These are phyloP conservation scores for Pichia kluyveri DNA, from an alignment of 805 yeast species.

Conservation along the genomic window DNA sequence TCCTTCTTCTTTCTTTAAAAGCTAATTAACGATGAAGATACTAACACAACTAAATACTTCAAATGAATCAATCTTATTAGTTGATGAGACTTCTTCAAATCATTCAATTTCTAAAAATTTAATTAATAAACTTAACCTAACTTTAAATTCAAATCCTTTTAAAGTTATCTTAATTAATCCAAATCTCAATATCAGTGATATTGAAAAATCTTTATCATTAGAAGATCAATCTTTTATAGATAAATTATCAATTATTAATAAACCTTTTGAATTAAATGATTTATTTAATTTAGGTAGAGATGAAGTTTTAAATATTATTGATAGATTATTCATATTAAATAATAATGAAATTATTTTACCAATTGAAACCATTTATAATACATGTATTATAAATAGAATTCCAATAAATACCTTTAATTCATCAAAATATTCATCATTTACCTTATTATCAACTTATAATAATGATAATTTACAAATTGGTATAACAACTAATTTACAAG, in stretches of 20 bases:
- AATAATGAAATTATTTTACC: slow-evolving; percentile 11
- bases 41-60: slow-evolving; percentile 5
- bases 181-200: not conserved
- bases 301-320: slow-evolving; percentile 58
- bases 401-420: slow-evolving; percentile 78
- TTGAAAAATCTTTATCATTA: not conserved
- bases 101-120: slow-evolving; percentile 6
- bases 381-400: slow-evolving; percentile 55
- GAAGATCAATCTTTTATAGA: not conserved
- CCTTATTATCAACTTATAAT: slow-evolving; percentile 59
- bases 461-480: slow-evolving; percentile 72
- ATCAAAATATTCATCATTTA: slow-evolving; percentile 64
- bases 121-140: slow-evolving; percentile 2
- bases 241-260: slow-evolving; percentile 10
- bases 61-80: slow-evolving; percentile 2
- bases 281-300: slow-evolving; percentile 51
- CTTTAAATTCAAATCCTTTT: slow-evolving; percentile 2
- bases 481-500: slow-evolving; percentile 79
- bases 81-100: slow-evolving; percentile 1
- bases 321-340: slow-evolving; percentile 58
- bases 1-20: too few relatives aligned
- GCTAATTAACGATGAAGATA: slow-evolving; percentile 1
- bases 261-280: slow-evolving; percentile 33
- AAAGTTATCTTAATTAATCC: slow-evolving; percentile 4
- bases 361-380: slow-evolving; percentile 34